Evolutionary conservation across 1,139 yeast genomes (phyloP).

Genomic region (Yarrowia galli): DNA sequence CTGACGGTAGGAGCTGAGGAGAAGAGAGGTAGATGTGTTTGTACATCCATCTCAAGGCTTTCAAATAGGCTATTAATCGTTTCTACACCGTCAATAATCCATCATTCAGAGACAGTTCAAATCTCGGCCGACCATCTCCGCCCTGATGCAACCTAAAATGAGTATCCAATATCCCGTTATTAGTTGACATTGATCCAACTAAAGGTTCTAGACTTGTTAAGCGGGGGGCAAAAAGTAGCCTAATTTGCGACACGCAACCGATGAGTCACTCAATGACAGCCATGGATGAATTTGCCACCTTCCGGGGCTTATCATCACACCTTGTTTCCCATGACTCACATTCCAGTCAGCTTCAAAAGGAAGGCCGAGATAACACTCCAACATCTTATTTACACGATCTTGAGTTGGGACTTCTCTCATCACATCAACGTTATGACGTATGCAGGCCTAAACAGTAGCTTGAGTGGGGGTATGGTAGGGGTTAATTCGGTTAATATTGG

Average conservation of each 20-base stretch:
- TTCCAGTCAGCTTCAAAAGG: not conserved
- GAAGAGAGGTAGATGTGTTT: too few species aligned
- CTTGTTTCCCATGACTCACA: not conserved
- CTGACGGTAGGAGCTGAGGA: too few species aligned
- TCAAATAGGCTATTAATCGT: too few species aligned
- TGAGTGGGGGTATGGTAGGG: not conserved
- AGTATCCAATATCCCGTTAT: not conserved
- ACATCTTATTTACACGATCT: not conserved
- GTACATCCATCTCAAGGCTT: too few species aligned
- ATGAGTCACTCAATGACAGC: not conserved
- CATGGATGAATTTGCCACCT: not conserved
- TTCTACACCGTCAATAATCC: not conserved
- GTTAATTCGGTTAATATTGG: not conserved
- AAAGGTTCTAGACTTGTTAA: not conserved
- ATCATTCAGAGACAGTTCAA: not conserved
- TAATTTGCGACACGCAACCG: too few species aligned
- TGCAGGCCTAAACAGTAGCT: not conserved
- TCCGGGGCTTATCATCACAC: not conserved
- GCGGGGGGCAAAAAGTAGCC: too few species aligned
- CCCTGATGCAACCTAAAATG: not conserved
- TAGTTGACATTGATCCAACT: not conserved
- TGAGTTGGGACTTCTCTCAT: constrained; percentile 20
- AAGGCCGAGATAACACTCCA: not conserved
- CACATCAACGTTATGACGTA: not conserved
- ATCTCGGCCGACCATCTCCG: constrained; percentile 3